Base-by-base conservation (phyloP, 768 basidiomycete genomes). In the Chalciporus piperatus region DNA sequence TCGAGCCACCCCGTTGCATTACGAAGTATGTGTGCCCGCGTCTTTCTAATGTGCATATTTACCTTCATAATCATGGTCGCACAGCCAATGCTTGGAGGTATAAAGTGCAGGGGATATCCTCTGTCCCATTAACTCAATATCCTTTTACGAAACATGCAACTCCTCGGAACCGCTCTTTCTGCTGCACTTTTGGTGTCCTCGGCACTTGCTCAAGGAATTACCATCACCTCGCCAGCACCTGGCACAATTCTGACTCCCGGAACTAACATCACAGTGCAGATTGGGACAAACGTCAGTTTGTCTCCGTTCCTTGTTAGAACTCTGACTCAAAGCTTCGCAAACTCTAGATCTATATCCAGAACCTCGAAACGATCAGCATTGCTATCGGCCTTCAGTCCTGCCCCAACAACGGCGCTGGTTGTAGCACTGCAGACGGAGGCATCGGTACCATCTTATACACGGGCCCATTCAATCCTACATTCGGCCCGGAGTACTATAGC, bases 201-300 rank as follows among this genome's bases (percentile, higher is more conserved):
- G 23, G 41, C 19, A 6, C 22, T 41, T 14, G 47, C 48, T 22
- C 52, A 53, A 23, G 4, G 5, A 13, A 48, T 48, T 6, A 20
- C 0, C 20, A 52, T 55, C 12, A 33, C 23, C 19, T 20, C 16
- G 3, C 54, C 54, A n/a, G 9, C 25, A 12, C n/a, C 54, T 10
- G 72, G 71, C 2, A 59, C 70, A 2, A 54, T 61, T 27, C 65
- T 80, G 11, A 42, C 48, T 4, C 59, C 71, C n/a, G 78, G 78
- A n/a, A 56, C 61, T 4, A 60, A 60, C 23, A 41, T 78, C 45
- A 72, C 67, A 3, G 70, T 79, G 7, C 71, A 75, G 49, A 58
- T 80, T 13, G 74, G 74, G 45, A 65, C 69, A 44, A 73, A 71
- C 3, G 76, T 79, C 55, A 14, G 75, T 59, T n/a, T n/a, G 3